Evolutionary conservation across 2,329 filamentous ascomycete genomes (phyloP).

Genomic region (Paecilomyces sp.): DNA sequence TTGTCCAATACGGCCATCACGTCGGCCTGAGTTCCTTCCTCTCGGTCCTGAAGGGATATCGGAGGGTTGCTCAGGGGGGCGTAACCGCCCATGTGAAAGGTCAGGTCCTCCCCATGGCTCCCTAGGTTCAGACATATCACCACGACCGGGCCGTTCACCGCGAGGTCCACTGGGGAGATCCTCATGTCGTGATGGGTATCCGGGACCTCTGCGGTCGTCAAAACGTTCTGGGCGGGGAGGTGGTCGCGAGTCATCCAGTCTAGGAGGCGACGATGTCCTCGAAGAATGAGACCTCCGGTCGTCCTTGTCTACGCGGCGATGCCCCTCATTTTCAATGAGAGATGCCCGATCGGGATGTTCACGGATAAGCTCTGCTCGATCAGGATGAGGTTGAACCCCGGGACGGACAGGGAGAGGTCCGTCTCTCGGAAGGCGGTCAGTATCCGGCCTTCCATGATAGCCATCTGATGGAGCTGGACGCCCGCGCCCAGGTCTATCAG

Average conservation of each 20-base stretch:
- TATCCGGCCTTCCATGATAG: conserved; percentile 15
- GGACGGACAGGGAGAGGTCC: conserved; percentile 15
- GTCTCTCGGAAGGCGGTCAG: conserved; percentile 12
- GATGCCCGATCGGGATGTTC: conserved; percentile 21
- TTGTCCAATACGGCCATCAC: conserved; percentile 30
- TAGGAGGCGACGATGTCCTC: conserved; percentile 18
- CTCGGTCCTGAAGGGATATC: conserved; percentile 51
- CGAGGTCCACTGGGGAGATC: conserved; percentile 49
- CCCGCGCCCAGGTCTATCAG: conserved; percentile 27
- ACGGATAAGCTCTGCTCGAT: conserved; percentile 27
- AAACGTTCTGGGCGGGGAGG: conserved; percentile 30
- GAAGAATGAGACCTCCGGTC: conserved; percentile 22
- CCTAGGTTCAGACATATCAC: conserved; percentile 23
- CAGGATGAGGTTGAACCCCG: conserved; percentile 21
- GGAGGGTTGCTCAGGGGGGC: conserved; percentile 22
- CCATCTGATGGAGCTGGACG: conserved; percentile 22
- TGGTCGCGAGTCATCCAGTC: conserved; percentile 15
- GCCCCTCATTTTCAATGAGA: conserved; percentile 15
- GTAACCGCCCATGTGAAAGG: conserved; percentile 40
- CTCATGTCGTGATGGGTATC: conserved; percentile 29
- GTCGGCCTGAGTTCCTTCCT: conserved; percentile 27
- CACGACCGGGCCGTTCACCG: conserved; percentile 28
- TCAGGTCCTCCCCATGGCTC: conserved; percentile 35
- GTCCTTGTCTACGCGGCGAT: conserved; percentile 27
- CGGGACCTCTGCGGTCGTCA: conserved; percentile 26